Percentiles rank a stretch among this genome's conserved stretches.
Conservation (phyloP, 2,329 filamentous ascomycete species). For the Paraphoma sp. region DNA sequence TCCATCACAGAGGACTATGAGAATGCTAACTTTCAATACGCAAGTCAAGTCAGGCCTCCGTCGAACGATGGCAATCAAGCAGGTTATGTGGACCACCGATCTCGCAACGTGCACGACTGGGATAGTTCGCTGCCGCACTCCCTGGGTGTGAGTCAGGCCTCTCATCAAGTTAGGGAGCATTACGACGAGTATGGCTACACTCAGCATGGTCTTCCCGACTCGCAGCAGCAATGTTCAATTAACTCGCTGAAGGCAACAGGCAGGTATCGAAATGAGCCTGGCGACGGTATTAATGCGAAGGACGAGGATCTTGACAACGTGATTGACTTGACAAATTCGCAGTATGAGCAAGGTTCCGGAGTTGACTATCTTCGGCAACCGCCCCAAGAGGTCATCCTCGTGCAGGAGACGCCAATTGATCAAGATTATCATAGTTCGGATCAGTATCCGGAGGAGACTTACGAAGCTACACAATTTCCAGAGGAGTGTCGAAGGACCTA, state of each 20-base stretch:
- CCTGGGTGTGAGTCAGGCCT: not conserved
- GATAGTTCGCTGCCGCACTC: not conserved
- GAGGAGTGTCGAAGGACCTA: no score
- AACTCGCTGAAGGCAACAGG: no score
- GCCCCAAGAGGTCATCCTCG: not conserved
- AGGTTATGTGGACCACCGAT: not conserved
- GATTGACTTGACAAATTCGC: not conserved
- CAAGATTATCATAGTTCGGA: not conserved
- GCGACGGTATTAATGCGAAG: no score
- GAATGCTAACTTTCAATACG: not conserved
- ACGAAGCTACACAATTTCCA: no score
- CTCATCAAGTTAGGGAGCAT: not conserved
- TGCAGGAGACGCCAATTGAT: not conserved
- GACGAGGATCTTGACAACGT: not conserved
- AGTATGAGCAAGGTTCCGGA: not conserved
- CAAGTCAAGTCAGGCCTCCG: not conserved
- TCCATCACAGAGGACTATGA: slow-evolving; percentile 10
- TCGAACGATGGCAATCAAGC: not conserved
- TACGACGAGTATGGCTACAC: not conserved
- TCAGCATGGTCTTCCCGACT: not conserved
- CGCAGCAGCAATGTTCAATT: not conserved
- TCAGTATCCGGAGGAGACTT: not conserved
- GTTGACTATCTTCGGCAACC: not conserved
- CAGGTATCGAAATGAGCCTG: no score
- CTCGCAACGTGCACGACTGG: not conserved